Conservation (phyloP, 805 yeast species). For the Candida mattraensis region DNA sequence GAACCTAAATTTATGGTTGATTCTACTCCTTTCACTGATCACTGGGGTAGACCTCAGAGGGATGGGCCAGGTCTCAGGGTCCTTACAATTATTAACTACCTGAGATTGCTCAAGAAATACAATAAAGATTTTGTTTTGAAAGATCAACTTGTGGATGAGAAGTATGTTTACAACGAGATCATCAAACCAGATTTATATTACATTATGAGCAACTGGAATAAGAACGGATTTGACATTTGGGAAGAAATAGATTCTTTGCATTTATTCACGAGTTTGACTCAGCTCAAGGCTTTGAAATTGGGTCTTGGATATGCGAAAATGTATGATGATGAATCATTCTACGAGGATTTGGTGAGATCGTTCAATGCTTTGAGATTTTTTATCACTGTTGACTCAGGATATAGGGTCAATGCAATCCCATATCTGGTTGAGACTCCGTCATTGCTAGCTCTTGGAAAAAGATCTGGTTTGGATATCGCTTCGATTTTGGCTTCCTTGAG, state of each 20-base stretch:
- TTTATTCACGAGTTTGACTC: conserved; percentile 76
- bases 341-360: conserved; percentile 29
- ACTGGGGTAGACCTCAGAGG: conserved; percentile 95
- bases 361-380: conserved; percentile 39
- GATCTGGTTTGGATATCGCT: conserved; percentile 82
- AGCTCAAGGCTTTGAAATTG: conserved; percentile 62
- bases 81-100: conserved; percentile 58
- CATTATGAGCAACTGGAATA: conserved; percentile 59
- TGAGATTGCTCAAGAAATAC: conserved; percentile 41
- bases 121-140: conserved; percentile 26
- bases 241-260: conserved; percentile 80
- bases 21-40: conserved; percentile 56
- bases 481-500: conserved; percentile 51
- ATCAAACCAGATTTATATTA: conserved; percentile 72
- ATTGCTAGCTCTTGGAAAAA: conserved; percentile 33
- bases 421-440: conserved; percentile 73
- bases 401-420: conserved; percentile 40
- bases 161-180: conserved; percentile 46
- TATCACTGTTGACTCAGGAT: conserved; percentile 43
- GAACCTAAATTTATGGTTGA: conserved; percentile 85
- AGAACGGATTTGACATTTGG: conserved; percentile 84
- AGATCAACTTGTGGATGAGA: conserved; percentile 34
- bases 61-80: conserved; percentile 91
- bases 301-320: conserved; percentile 46
- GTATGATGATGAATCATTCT: conserved; percentile 33